These are phyloP conservation scores for Gossypium gossypioides DNA, from an alignment of 441 rosid species.

Conservation along the genomic window DNA sequence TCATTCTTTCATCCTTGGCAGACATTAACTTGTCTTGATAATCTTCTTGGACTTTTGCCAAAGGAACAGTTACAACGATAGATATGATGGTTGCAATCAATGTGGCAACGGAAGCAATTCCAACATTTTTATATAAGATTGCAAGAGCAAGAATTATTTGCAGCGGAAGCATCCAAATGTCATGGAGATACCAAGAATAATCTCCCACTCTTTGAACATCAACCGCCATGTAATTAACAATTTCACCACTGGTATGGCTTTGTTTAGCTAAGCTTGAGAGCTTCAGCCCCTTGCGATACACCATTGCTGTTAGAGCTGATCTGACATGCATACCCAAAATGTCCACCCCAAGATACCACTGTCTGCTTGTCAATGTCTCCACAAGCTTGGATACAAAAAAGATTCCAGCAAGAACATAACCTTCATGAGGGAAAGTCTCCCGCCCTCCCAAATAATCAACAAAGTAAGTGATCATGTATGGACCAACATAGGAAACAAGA, in stretches of 20 bases:
- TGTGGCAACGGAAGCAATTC: conserved; percentile 86
- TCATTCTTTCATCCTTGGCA: conserved; percentile 99
- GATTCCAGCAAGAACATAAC: conserved; percentile 85
- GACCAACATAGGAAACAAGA: conserved; percentile 91
- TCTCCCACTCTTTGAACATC: conserved; percentile 98
- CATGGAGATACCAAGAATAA: conserved; percentile 96
- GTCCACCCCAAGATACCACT: conserved; percentile 99
- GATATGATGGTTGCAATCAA: conserved; percentile 80
- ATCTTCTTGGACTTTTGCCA: conserved; percentile 88
- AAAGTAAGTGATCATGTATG: conserved; percentile 89
- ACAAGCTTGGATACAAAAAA: conserved; percentile 83
- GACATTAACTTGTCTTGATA: conserved; percentile 92
- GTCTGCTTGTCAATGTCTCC: conserved; percentile 88
- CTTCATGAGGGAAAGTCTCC: conserved; percentile 81
- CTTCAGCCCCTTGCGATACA: conserved; percentile 75
- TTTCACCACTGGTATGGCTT: conserved; percentile 85
- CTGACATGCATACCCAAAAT: conserved; percentile 98
- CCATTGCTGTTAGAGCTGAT: conserved; percentile 98
- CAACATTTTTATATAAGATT: conserved; percentile 82
- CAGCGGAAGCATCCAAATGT: conserved; percentile 98
- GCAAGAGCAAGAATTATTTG: conserved; percentile 95
- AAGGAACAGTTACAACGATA: conserved; percentile 69
- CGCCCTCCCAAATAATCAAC: conserved; percentile 88
- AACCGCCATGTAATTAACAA: conserved; percentile 97
- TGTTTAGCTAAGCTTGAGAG: conserved; percentile 86